phyloP scores from a whole-genome alignment of 441 rosid genomes.

The Capsella rubella region DNA sequence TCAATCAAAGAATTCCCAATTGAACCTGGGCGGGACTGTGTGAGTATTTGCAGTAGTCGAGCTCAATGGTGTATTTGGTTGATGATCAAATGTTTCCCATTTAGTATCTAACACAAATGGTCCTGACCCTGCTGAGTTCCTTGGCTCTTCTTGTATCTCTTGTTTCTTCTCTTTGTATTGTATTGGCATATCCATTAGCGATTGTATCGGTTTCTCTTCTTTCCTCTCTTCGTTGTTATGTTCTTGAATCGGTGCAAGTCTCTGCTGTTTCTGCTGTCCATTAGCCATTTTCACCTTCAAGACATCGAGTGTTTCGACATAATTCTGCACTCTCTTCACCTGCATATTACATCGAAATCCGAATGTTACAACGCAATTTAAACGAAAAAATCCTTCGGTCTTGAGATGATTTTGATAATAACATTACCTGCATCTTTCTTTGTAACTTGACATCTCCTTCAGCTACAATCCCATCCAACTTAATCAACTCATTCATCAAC shows the following conservation, averaged over 20 bases:
- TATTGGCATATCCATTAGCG: conserved; percentile 48
- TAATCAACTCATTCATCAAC: conserved; percentile 93
- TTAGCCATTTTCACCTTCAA: conserved; percentile 76
- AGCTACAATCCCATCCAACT: conserved; percentile 77
- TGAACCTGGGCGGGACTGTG: conserved; percentile 67
- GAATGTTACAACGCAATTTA: background rate
- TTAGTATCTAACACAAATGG: conserved; percentile 58
- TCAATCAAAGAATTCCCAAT: conserved; percentile 94
- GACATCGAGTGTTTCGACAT: conserved; percentile 82
- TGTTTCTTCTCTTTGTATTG: conserved; percentile 51
- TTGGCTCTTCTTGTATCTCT: conserved; percentile 48
- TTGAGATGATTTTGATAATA: background rate
- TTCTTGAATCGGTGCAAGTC: conserved; percentile 56
- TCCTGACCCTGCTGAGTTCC: conserved; percentile 57
- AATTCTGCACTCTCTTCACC: conserved; percentile 95
- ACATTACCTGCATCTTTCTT: conserved; percentile 89
- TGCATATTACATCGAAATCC: conserved; percentile 34
- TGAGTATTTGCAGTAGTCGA: conserved; percentile 51
- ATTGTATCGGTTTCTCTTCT: conserved; percentile 50
- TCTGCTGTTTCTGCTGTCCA: conserved; percentile 50
- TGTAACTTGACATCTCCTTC: conserved; percentile 93
- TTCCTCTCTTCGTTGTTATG: conserved; percentile 47
- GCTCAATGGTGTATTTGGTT: conserved; percentile 49
- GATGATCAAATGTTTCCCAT: conserved; percentile 89
- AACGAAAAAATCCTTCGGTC: background rate